A percentile compares a stretch with the other conserved stretches of the same genome.
phyloP scores from a whole-genome alignment of 805 yeast species.

The Candida cerambycidarum region DNA sequence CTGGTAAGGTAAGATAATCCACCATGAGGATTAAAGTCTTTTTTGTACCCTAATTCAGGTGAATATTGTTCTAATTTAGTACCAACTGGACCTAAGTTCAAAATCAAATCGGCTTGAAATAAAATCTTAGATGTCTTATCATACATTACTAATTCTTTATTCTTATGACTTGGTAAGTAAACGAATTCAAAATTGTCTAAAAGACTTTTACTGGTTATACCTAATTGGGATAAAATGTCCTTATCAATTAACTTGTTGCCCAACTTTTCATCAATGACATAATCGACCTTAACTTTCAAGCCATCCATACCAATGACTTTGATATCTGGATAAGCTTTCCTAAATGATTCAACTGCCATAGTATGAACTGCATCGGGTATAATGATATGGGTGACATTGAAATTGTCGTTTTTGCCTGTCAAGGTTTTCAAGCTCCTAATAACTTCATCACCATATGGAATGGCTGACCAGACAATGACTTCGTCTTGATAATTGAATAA shows the following conservation, averaged over 20 bases:
- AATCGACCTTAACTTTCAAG: constrained; percentile 35
- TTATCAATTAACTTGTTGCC: constrained; percentile 35
- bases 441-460: constrained; percentile 53
- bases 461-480: constrained; percentile 54
- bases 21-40: constrained; percentile 38
- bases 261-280: constrained; percentile 30
- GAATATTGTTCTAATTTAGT: constrained; percentile 44
- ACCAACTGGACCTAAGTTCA: constrained; percentile 52
- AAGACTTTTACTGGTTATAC: constrained; percentile 39
- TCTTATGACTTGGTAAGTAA: constrained; percentile 55
- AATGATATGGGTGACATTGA: constrained; percentile 49
- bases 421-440: constrained; percentile 35
- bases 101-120: constrained; percentile 59
- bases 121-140: constrained; percentile 49
- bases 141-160: constrained; percentile 56
- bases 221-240: constrained; percentile 25
- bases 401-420: constrained; percentile 31
- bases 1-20: constrained; percentile 45
- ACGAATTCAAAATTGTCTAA: constrained; percentile 51
- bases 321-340: constrained; percentile 48
- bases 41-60: constrained; percentile 45
- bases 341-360: constrained; percentile 56
- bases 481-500: constrained; percentile 29
- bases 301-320: constrained; percentile 56
- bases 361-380: constrained; percentile 69